Base-by-base conservation (phyloP, 2,329 filamentous ascomycete species). In the Geoglossum cookeanum region DNA sequence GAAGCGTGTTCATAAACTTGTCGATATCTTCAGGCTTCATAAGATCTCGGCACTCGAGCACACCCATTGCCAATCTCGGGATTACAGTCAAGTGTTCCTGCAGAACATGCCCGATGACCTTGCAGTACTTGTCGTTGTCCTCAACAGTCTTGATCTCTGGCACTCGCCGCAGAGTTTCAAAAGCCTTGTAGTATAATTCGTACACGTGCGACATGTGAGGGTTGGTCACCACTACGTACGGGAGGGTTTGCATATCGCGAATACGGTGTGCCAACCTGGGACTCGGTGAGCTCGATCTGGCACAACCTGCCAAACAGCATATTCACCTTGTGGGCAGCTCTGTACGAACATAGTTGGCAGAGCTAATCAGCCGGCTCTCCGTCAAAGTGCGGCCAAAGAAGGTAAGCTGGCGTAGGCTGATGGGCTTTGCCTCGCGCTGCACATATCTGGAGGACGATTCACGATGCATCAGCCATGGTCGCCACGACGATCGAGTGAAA, bases 211-310 rank as follows among this genome's bases (percentile, higher is more conserved):
- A 88, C 61, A 98, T 86, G 69, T 98, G 88, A 5, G 81, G 81
- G 65, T 98, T 98, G n/a, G 87, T 90, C 53, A 97, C 87, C 57
- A 97, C 91, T 42, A 92, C 87, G 67, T 95, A 98, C 17, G 92
- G 92, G 45, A 98, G 76, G 61, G 87, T 90, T 70, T 98, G 92
- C 80, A 98, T 97, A 68, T 98, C 91, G 59, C 94, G 87, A 61
- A 98, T 83, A 37, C 92, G 86, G 70, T 98, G 92, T 17, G 91
- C 88, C 63, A 97, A 80, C 63, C 88, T 91, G 56, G 22, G 22
- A 8, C 22, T 62, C 42, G 45, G 45, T 47, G 55, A 57, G 37
- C 47, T 17, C 13, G 30, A 39, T 57, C 29, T 22, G 5, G 3
- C 15, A 15, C 3, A 9, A 3, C 17, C 3, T 27, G 30, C 15